Evolutionary conservation across 257 asterid genomes (phyloP).

Genomic region (Primulina huaijiensis): DNA sequence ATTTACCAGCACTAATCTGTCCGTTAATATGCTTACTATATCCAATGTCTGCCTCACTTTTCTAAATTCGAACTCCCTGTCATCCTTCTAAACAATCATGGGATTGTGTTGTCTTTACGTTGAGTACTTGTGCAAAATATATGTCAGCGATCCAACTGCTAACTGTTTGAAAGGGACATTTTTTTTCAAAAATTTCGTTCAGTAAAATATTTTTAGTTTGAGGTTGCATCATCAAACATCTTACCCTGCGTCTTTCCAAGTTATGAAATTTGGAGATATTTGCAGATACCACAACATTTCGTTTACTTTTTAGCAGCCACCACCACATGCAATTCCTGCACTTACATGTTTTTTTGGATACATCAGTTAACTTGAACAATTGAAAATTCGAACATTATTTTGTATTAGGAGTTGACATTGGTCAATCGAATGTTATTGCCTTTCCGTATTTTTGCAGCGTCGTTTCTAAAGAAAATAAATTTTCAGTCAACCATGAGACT

Average conservation of each 20-base stretch:
- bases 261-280: not conserved
- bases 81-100: not conserved
- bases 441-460: not conserved
- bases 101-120: not conserved
- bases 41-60: no score
- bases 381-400: not conserved
- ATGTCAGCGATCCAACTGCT: not conserved
- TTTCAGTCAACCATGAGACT: not conserved
- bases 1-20: no score
- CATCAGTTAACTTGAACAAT: not conserved
- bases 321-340: not conserved
- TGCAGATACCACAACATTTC: no score
- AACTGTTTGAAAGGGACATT: not conserved
- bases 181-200: not conserved
- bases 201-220: not conserved
- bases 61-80: no score
- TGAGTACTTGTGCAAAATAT: not conserved
- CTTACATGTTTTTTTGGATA: not conserved
- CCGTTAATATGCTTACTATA: no score
- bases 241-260: not conserved
- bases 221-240: not conserved
- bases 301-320: not conserved
- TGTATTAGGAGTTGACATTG: not conserved
- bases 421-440: not conserved
- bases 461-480: not conserved